Base-by-base conservation (phyloP, 73 alveolate genomes). In the Stentor coeruleus region DNA sequence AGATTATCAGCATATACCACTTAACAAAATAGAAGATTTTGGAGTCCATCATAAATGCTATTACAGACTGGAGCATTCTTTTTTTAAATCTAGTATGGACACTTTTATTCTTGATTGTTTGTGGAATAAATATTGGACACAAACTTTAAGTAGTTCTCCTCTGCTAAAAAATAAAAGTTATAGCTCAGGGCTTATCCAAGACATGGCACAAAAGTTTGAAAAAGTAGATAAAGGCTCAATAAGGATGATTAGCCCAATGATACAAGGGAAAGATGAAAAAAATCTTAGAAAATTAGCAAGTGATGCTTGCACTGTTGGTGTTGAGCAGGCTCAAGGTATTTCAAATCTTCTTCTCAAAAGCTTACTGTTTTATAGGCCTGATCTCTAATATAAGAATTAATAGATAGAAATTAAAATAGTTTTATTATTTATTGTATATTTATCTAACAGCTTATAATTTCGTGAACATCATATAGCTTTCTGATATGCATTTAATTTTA, bases 111-210 rank as follows among this genome's bases (percentile, higher is more conserved):
- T 95, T 76, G 97, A 93, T 77, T 86, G 81, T 74, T 90, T 96
- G 66, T 96, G 98, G 97, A 94, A 95, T 84, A 94, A 96, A 41
- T 94, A 94, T 80, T 95, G 99, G 99, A 94, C 93, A 40, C 91
- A 90, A 75, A 92, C 98, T 38, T 85, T 95, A 31, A 81, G 96
- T 3, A 66, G 91, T 39, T 84, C 92, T 58, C 93, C 97, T 26
- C 85, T 95, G 26, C 82, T 91, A 38, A 86, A 82, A 31, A 84
- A 83, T 82, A 85, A 80, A 55, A 86, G 59, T 28, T 87, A 38
- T 57, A 31, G 31, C 39, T 14, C 77, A 20, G 15, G 59, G 26
- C 35, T n/a, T 20, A 38, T 75, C 28, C n/a, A 14, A 15, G 83
- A 75, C 38, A 26, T 75, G n/a, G 14, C 81, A 31, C 35, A 37